Evolutionary conservation across 257 asterid species (phyloP), one percentile per base, ranked within the genome.

Genomic region (Anisodus acutangulus): DNA sequence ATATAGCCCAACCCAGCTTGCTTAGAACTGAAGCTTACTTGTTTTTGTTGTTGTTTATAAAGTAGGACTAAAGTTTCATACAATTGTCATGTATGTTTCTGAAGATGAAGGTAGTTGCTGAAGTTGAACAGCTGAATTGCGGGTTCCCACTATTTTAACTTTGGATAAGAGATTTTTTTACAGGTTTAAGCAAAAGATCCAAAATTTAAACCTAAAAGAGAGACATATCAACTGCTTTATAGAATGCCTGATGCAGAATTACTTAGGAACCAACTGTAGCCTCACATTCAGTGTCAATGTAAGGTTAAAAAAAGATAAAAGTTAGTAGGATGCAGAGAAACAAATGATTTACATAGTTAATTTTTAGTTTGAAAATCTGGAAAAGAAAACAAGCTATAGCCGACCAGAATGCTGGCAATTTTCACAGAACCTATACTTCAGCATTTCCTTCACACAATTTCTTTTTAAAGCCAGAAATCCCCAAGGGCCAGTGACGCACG

Each of bases 1-100:
- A 45, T 71, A 71, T n/a, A 10, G 59, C 55, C 55, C 59, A 22
- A 72, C 80, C 78, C 51, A 68, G 37, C 78, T 68, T 68, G 58
- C 43, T 71, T 71, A 57, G 37, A 45, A 71, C 37, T 0, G 19
- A 55, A 16, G 60, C 45, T 0, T 41, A 41, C 45, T 41, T 15
- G 19, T 4, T 12, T 16, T 55, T 15, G 60, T 13, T 12, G 17
- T 13, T 55, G 60, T 13, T 13, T 15, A 55, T 17, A 58, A 58
- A 58, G 64, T 58, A 17, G 64, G 64, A 6, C 64, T 58, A 17
- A 15, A 58, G 22, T 58, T 58, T 16, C 64, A 58, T 6, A 17
- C 7, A 2, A 58, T 58, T 58, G 3, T 58, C 26, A 58, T 58
- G 26, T 17, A 58, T 6, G 6, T 2, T 12, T 58, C 15, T 58